A percentile compares a stretch with the other conserved stretches of the same genome.
phyloP scores from a whole-genome alignment of 2,329 filamentous ascomycete species.

The Ophiognomonia clavigignenti-juglandacearum region DNA sequence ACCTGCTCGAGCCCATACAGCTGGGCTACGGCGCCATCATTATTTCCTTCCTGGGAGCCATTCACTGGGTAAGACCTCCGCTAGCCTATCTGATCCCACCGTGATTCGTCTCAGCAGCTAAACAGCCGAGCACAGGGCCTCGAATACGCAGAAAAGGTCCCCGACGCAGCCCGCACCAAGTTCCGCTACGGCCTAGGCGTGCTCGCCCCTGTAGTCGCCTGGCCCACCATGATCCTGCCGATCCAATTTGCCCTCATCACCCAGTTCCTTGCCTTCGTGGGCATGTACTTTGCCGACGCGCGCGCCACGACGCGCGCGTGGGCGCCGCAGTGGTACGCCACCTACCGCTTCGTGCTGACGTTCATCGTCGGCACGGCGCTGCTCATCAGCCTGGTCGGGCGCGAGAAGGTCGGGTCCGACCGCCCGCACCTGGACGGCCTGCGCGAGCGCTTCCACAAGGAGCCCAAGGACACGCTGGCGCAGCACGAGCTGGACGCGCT shows the following conservation, averaged over 20 bases:
- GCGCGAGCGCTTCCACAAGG: conserved; percentile 32
- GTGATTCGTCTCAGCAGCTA: too few species aligned
- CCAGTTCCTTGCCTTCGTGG: conserved; percentile 81
- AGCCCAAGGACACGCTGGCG: conserved; percentile 27
- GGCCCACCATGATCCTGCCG: conserved; percentile 84
- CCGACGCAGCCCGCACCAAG: conserved; percentile 57
- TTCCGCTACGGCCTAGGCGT: conserved; percentile 82
- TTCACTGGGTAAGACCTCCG: conserved; percentile 81
- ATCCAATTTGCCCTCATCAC: conserved; percentile 79
- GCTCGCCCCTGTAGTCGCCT: conserved; percentile 72
- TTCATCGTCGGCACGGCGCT: conserved; percentile 83
- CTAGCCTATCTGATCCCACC: too few species aligned
- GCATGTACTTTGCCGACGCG: conserved; percentile 80
- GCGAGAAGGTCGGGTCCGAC: conserved; percentile 63
- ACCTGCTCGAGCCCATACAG: conserved; percentile 78
- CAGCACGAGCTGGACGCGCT: conserved; percentile 41
- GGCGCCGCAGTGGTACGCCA: conserved; percentile 80
- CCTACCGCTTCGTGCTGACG: conserved; percentile 88
- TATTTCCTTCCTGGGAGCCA: conserved; percentile 87
- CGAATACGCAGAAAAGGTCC: conserved; percentile 71
- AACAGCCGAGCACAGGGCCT: conserved; percentile 60
- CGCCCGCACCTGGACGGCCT: conserved; percentile 31
- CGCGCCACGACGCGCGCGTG: conserved; percentile 69
- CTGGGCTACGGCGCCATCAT: conserved; percentile 89
- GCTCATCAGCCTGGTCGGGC: conserved; percentile 73